These are phyloP conservation scores for Carpinus viminea DNA, from an alignment of 306 rosid species.

Conservation along the genomic window DNA sequence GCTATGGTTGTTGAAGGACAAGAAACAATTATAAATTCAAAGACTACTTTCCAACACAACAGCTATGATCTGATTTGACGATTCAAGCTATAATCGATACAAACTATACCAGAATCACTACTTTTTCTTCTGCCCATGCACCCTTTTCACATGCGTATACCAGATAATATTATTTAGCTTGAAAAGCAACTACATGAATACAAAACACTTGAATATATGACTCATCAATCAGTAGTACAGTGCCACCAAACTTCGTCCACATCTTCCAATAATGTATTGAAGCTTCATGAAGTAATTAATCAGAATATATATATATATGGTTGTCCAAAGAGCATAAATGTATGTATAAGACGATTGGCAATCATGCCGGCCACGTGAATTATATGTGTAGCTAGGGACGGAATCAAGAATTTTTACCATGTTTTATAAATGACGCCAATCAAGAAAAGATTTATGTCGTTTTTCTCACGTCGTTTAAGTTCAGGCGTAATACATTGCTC, in stretches of 20 bases:
- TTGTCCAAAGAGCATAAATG: no score
- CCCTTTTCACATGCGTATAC: constrained; percentile 37
- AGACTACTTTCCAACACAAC: background rate
- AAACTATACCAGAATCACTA: background rate
- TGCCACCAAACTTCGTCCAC: background rate
- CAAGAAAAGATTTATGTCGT: no score
- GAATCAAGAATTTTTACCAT: no score
- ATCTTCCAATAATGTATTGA: background rate
- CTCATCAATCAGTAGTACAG: background rate
- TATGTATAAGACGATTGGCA: no score
- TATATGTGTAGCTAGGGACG: no score
- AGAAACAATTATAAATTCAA: background rate
- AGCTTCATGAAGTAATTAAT: background rate
- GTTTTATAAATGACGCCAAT: no score
- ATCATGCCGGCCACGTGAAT: no score
- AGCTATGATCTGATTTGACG: background rate
- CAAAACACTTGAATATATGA: background rate
- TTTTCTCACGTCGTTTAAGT: no score
- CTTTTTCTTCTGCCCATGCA: background rate
- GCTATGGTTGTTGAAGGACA: background rate
- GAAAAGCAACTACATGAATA: background rate
- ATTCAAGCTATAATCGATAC: background rate
- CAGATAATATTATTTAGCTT: constrained; percentile 11
- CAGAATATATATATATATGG: background rate
- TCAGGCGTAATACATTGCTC: no score